Percentiles rank a stretch among this genome's conserved stretches.
These are phyloP conservation scores for Stephania yunnanensis DNA, from an alignment of 164 flowering plant genomes.

Conservation along the genomic window DNA sequence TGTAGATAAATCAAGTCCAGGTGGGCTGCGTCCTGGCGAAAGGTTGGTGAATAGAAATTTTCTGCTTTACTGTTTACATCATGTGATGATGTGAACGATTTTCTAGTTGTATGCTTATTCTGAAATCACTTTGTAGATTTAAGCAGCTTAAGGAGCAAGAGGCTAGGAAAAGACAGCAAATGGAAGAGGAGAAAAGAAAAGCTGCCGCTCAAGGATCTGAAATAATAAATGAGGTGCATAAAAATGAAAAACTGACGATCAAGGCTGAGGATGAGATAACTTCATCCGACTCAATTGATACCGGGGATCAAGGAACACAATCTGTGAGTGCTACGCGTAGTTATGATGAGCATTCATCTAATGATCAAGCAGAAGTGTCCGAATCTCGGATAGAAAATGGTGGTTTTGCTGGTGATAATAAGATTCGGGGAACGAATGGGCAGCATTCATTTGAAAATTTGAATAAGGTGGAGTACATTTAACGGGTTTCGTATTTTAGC, in stretches of 20 bases:
- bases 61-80: not conserved
- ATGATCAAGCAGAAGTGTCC: conserved; percentile 17
- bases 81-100: not conserved
- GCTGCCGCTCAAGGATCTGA: conserved; percentile 28
- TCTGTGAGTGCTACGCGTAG: conserved; percentile 9
- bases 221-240: conserved; percentile 21
- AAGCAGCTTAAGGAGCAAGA: conserved; percentile 82
- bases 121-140: conserved; percentile 46
- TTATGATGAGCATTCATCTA: conserved; percentile 19
- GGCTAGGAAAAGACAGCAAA: conserved; percentile 50
- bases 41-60: conserved; percentile 34
- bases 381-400: conserved; percentile 12
- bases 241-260: conserved; percentile 20
- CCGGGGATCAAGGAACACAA: conserved; percentile 8
- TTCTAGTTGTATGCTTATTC: not conserved
- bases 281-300: conserved; percentile 17
- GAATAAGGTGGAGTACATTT: conserved; percentile 6
- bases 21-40: conserved; percentile 74
- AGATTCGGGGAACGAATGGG: conserved; percentile 13
- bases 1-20: conserved; percentile 35
- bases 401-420: conserved; percentile 14
- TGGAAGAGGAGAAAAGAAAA: conserved; percentile 64
- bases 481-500: not conserved
- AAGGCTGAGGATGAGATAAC: conserved; percentile 18
- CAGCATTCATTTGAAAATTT: conserved; percentile 13